Evolutionary conservation across 148 eudicot genomes (phyloP).

Genomic region (Cornus florida): DNA sequence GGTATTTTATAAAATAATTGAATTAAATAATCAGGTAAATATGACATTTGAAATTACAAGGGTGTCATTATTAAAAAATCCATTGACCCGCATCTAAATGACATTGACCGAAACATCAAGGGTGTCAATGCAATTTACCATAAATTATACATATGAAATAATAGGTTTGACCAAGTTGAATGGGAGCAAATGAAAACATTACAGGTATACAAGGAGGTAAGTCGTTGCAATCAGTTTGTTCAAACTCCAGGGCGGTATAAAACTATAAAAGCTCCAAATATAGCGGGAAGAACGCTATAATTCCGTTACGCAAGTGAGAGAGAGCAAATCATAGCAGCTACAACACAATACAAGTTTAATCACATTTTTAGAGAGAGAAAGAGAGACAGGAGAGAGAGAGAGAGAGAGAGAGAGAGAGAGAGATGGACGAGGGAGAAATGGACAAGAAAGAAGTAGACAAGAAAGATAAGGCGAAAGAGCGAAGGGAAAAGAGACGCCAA

Average conservation of each 20-base stretch:
- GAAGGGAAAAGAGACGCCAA: constrained; percentile 63
- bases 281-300: neutral
- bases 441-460: constrained; percentile 31
- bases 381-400: neutral
- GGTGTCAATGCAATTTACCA: no score
- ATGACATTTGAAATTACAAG: no score
- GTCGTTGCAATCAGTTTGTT: no score
- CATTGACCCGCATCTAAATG: no score
- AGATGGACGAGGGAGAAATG: constrained; percentile 31
- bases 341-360: neutral
- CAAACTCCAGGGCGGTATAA: neutral
- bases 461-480: constrained; percentile 52
- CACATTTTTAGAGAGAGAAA: neutral
- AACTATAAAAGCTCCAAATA: neutral
- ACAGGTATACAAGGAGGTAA: no score
- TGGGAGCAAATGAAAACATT: no score
- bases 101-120: no score
- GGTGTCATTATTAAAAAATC: no score
- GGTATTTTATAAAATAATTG: no score
- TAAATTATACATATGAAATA: no score
- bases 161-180: no score
- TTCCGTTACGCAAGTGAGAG: neutral
- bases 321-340: neutral
- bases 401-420: constrained; percentile 1
- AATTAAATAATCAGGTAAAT: no score